These are phyloP conservation scores for Lipomyces anomalus DNA, from an alignment of 805 yeast species.

Conservation along the genomic window DNA sequence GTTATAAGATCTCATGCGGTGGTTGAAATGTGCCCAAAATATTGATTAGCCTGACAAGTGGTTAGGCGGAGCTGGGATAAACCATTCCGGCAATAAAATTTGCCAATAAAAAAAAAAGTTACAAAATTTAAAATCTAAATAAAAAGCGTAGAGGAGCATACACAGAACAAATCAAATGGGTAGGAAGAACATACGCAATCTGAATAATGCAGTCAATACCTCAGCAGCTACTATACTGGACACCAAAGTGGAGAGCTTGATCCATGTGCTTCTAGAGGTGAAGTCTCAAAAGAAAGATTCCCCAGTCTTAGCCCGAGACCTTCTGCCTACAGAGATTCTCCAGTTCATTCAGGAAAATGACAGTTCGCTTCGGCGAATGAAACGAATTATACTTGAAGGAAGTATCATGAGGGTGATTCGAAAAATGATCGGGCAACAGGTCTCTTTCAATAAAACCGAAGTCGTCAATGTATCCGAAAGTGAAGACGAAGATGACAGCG, in stretches of 20 bases:
- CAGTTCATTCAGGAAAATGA: conserved; percentile 50
- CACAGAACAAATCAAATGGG: too few relatives aligned
- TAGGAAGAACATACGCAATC: neutral
- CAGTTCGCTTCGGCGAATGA: conserved; percentile 60
- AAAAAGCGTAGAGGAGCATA: too few relatives aligned
- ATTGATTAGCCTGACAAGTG: too few relatives aligned
- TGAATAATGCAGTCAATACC: neutral
- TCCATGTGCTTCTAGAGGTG: neutral
- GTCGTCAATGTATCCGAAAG: conserved; percentile 15
- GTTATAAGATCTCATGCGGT: too few relatives aligned
- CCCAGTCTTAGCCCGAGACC: conserved; percentile 4
- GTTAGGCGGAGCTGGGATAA: too few relatives aligned
- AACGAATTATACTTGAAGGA: conserved; percentile 56
- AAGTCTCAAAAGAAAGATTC: neutral
- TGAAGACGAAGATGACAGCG: conserved; percentile 32
- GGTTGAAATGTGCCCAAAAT: too few relatives aligned
- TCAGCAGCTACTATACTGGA: conserved; percentile 9
- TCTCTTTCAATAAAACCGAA: conserved; percentile 3
- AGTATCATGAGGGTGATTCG: conserved; percentile 49
- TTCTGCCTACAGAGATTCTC: conserved; percentile 16
- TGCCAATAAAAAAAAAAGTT: too few relatives aligned
- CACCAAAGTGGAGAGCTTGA: conserved; percentile 14
- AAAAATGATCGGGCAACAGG: conserved; percentile 4
- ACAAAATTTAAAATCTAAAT: too few relatives aligned
- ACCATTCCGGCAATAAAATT: too few relatives aligned